phyloP scores from a whole-genome alignment of 306 rosid genomes.

The Abrus pulchellus region DNA sequence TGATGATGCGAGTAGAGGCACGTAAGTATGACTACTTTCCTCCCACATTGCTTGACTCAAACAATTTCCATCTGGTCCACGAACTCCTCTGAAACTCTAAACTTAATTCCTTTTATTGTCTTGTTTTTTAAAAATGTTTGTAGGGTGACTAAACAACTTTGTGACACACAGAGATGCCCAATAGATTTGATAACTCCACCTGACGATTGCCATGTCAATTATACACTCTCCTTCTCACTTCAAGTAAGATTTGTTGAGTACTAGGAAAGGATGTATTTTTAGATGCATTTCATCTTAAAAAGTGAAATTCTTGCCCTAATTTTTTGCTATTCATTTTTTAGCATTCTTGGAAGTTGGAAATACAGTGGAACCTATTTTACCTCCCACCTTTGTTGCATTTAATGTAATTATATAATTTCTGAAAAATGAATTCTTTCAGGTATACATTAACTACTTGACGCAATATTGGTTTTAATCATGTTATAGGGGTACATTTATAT shows the following conservation, averaged over 20 bases:
- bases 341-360: constrained; percentile 8
- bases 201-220: constrained; percentile 97
- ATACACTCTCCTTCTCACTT: constrained; percentile 93
- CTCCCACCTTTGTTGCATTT: constrained; percentile 19
- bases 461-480: constrained; percentile 23
- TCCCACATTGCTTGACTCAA: constrained; percentile 41
- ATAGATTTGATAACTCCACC: constrained; percentile 94
- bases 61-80: constrained; percentile 37
- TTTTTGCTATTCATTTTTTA: constrained; percentile 1
- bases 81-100: constrained; percentile 27
- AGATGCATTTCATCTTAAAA: constrained; percentile 12
- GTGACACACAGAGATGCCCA: constrained; percentile 86
- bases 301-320: not conserved
- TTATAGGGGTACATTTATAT: not conserved
- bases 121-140: constrained; percentile 42
- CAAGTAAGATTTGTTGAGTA: constrained; percentile 73
- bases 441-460: not conserved
- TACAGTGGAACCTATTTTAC: constrained; percentile 16
- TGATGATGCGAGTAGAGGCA: constrained; percentile 72
- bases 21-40: constrained; percentile 68
- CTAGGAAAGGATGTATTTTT: not conserved
- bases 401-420: constrained; percentile 29
- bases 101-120: constrained; percentile 39
- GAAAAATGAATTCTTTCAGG: constrained; percentile 1
- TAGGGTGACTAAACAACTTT: constrained; percentile 86